These are phyloP conservation scores for Astrothelium macrocarpum DNA, from an alignment of 495 filamentous ascomycete species.

Conservation along the genomic window DNA sequence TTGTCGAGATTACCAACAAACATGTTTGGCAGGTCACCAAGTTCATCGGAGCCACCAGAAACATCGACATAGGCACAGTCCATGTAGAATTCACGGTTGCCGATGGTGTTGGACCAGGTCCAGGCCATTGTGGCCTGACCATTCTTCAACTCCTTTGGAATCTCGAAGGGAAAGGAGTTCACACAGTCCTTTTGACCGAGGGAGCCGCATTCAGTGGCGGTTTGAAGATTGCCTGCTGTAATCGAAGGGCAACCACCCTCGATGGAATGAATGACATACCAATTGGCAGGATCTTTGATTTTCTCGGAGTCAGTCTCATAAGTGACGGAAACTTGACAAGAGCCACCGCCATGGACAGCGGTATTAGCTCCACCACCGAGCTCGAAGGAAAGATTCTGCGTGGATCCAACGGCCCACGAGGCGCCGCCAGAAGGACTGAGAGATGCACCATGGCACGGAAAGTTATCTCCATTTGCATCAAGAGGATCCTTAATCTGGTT, in stretches of 20 bases:
- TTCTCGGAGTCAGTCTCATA: slow-evolving; percentile 54
- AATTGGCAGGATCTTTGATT: slow-evolving; percentile 42
- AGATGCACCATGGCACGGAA: slow-evolving; percentile 58
- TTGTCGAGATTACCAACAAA: slow-evolving; percentile 63
- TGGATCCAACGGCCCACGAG: slow-evolving; percentile 43
- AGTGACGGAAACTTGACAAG: slow-evolving; percentile 76
- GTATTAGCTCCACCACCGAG: slow-evolving; percentile 30
- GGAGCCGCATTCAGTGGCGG: slow-evolving; percentile 2
- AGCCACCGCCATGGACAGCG: slow-evolving; percentile 77
- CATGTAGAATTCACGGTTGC: slow-evolving; percentile 90
- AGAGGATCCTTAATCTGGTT: slow-evolving; percentile 47
- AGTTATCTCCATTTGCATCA: slow-evolving; percentile 50
- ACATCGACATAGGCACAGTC: slow-evolving; percentile 74
- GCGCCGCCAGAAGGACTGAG: slow-evolving; percentile 31
- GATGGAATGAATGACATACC: slow-evolving; percentile 75
- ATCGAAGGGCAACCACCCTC: slow-evolving; percentile 67
- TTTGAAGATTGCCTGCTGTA: slow-evolving; percentile 37
- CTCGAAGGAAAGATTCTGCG: slow-evolving; percentile 44
- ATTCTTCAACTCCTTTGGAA: slow-evolving; percentile 47
- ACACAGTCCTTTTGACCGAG: slow-evolving; percentile 10
- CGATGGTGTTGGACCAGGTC: slow-evolving; percentile 86
- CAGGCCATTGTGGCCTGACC: slow-evolving; percentile 66
- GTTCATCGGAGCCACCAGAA: slow-evolving; percentile 37
- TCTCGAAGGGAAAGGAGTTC: slow-evolving; percentile 44
- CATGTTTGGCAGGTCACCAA: slow-evolving; percentile 57